These are phyloP conservation scores for Barnettozyma wickerhamii DNA, from an alignment of 805 yeast genomes.

Conservation along the genomic window DNA sequence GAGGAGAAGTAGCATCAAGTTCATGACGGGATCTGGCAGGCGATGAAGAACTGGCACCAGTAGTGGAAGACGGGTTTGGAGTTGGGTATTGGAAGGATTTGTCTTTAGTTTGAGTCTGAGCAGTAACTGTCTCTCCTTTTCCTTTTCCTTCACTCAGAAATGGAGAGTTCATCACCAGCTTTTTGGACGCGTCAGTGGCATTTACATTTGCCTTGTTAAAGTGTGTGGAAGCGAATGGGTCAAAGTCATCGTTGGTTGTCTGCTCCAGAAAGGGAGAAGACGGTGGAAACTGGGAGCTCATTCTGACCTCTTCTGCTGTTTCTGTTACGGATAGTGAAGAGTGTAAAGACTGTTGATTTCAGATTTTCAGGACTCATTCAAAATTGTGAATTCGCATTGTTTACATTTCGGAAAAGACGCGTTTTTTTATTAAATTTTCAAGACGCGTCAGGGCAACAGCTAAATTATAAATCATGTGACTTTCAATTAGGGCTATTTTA, in stretches of 20 bases:
- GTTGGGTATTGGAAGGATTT: constrained; percentile 59
- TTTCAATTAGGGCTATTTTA: not conserved
- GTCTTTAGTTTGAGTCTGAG: constrained; percentile 19
- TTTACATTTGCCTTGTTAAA: constrained; percentile 2
- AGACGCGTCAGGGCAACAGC: constrained; percentile 3
- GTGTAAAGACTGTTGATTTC: no score
- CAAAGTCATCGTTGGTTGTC: constrained; percentile 9
- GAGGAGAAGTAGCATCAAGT: not conserved
- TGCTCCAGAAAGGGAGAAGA: constrained; percentile 33
- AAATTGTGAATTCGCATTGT: constrained; percentile 4
- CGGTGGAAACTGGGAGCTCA: constrained; percentile 30
- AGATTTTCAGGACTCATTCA: not conserved
- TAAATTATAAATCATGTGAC: not conserved
- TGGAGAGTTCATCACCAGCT: constrained; percentile 21
- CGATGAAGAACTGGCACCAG: constrained; percentile 37
- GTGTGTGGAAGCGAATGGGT: constrained; percentile 17
- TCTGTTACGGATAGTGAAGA: not conserved
- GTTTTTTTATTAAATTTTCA: no score
- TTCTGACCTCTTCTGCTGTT: not conserved
- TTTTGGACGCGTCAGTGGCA: constrained; percentile 9
- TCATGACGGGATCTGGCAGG: constrained; percentile 20
- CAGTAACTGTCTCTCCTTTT: not conserved
- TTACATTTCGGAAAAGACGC: constrained; percentile 13
- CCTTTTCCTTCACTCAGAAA: constrained; percentile 3
- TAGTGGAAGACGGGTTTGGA: constrained; percentile 65